Conservation (phyloP, 169 alveolate genomes). For the Perkinsus marinus region DNA sequence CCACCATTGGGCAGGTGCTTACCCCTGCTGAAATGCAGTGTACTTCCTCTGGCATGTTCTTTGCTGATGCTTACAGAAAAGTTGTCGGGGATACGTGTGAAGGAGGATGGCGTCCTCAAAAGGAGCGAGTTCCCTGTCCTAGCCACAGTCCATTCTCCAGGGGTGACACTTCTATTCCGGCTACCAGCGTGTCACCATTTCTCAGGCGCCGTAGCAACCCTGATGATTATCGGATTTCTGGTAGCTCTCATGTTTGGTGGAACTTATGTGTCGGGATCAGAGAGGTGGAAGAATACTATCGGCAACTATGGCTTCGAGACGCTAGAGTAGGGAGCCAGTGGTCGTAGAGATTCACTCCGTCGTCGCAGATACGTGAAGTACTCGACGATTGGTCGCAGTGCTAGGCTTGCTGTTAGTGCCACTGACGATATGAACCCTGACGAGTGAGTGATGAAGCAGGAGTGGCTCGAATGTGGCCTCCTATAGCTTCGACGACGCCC, state of each 20-base stretch:
- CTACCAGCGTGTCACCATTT: background rate
- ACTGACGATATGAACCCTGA: background rate
- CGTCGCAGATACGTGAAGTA: background rate
- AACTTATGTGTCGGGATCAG: background rate
- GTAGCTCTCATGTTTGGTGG: background rate
- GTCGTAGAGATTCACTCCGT: background rate
- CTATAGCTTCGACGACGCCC: background rate
- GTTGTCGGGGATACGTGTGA: conserved; percentile 90
- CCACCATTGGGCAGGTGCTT: background rate
- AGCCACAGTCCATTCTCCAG: conserved; percentile 58
- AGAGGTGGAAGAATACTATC: background rate
- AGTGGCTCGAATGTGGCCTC: background rate
- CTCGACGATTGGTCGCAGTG: background rate
- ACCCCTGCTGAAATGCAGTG: conserved; percentile 18
- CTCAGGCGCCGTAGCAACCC: background rate
- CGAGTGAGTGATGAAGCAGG: background rate
- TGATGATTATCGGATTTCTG: background rate
- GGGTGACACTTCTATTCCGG: conserved; percentile 13
- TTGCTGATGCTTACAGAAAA: conserved; percentile 77
- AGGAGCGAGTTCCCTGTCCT: conserved; percentile 80
- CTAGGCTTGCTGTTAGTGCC: background rate
- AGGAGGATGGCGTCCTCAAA: conserved; percentile 84
- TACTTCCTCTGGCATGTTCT: conserved; percentile 44
- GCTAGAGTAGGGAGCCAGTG: background rate
- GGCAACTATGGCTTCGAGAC: background rate